These are phyloP conservation scores for Phialocephala subalpina DNA, from an alignment of 2,329 filamentous ascomycete genomes.

Conservation along the genomic window DNA sequence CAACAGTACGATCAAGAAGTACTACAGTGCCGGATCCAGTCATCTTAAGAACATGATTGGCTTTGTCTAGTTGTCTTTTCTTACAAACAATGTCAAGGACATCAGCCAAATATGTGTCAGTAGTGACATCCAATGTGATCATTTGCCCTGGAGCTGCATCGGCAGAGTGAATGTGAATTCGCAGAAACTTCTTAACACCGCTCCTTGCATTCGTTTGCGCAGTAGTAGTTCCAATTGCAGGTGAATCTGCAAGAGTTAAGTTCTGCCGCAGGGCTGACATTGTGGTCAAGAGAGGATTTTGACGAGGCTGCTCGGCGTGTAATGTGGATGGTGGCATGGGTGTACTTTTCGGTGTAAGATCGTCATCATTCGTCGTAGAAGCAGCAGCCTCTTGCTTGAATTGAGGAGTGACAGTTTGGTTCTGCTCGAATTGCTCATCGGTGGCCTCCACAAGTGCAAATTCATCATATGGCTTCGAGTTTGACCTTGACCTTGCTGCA, in stretches of 20 bases:
- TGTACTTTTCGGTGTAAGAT: conserved; percentile 48
- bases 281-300: conserved; percentile 69
- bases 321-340: conserved; percentile 36
- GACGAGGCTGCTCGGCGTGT: conserved; percentile 49
- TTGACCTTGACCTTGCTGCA: conserved; percentile 65
- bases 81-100: conserved; percentile 81
- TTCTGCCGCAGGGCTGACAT: conserved; percentile 60
- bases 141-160: conserved; percentile 77
- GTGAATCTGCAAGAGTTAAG: conserved; percentile 62
- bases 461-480: conserved; percentile 82
- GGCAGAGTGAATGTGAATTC: conserved; percentile 74
- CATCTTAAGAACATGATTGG: conserved; percentile 79
- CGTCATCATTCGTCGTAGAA: conserved; percentile 50
- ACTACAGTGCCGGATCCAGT: conserved; percentile 78
- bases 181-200: conserved; percentile 74
- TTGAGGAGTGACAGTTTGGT: conserved; percentile 72
- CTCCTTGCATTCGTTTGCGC: conserved; percentile 48
- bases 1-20: conserved; percentile 79
- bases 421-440: conserved; percentile 71
- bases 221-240: conserved; percentile 48
- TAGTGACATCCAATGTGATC: conserved; percentile 78
- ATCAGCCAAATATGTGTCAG: conserved; percentile 84
- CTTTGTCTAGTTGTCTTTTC: conserved; percentile 81
- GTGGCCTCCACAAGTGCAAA: conserved; percentile 81
- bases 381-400: conserved; percentile 62